phyloP scores from a whole-genome alignment of 2,329 filamentous ascomycete species.

The Lizonia empirigonia region DNA sequence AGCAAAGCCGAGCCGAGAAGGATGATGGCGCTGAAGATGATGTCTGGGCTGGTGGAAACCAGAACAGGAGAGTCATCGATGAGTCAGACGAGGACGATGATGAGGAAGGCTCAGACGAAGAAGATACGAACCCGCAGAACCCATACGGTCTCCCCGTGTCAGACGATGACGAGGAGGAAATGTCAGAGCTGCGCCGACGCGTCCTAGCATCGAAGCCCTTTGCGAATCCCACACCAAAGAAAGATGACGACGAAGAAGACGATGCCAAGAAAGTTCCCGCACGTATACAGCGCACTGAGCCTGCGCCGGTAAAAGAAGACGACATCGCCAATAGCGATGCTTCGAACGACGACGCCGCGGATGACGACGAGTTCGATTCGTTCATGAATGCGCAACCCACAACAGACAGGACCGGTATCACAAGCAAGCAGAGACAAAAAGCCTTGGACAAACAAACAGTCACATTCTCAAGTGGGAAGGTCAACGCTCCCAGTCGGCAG shows the following conservation, averaged over 20 bases:
- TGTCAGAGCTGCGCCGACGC: slow-evolving; percentile 88
- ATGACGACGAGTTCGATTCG: slow-evolving; percentile 82
- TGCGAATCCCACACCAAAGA: slow-evolving; percentile 59
- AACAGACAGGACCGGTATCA: slow-evolving; percentile 81
- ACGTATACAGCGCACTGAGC: slow-evolving; percentile 65
- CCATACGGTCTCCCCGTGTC: slow-evolving; percentile 76
- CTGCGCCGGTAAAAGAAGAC: slow-evolving; percentile 39
- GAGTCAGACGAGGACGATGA: slow-evolving; percentile 56
- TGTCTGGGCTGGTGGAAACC: slow-evolving; percentile 89
- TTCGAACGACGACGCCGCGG: slow-evolving; percentile 62
- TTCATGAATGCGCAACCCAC: slow-evolving; percentile 91
- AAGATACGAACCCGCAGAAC: slow-evolving; percentile 62
- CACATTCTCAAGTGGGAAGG: slow-evolving; percentile 41
- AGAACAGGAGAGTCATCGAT: slow-evolving; percentile 67
- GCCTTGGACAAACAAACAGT: slow-evolving; percentile 45
- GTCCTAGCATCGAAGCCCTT: slow-evolving; percentile 94
- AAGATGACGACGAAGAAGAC: slow-evolving; percentile 23
- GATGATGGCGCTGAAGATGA: slow-evolving; percentile 66
- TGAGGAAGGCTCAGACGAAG: slow-evolving; percentile 53
- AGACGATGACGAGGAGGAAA: slow-evolving; percentile 82
- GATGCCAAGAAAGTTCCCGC: slow-evolving; percentile 62
- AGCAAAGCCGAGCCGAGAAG: slow-evolving; percentile 72
- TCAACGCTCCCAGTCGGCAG: slow-evolving; percentile 32
- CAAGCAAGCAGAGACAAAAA: slow-evolving; percentile 62
- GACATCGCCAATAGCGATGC: slow-evolving; percentile 74